Base-by-base conservation (phyloP, 805 yeast genomes). In the Jamesozyma lodderae region DNA sequence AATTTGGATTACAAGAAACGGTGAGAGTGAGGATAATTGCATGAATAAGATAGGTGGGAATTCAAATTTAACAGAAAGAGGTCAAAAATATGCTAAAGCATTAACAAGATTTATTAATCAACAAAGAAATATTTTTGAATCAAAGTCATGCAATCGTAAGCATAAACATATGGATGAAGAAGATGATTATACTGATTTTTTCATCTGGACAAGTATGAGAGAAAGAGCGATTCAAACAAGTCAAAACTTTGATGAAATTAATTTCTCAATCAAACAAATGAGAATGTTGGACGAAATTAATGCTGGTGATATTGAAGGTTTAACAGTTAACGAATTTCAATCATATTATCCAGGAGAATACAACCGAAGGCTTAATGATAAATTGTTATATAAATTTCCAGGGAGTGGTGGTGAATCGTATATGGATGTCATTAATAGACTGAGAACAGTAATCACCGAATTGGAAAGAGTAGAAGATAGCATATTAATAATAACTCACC, bases 321-420 rank as follows among this genome's bases (percentile, higher is more conserved):
- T 88, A 79, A 87, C 97, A 0, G 88, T 90, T 54, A 79, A 77
- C 37, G 92, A 90, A 48, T 87, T 90, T 45, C 82, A 80, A 55
- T 63, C 61, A 11, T 63, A 66, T 43, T 75, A 70, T 51, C 95
- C 96, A 0, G 72, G 72, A 25, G 96, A 90, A 58, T 90, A 80
- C 55, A 74, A 72, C 29, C 72, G 86, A 15, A 72, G 97, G 42
- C 62, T 85, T 48, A 67, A 69, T 29, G 81, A 86, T 60, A 90
- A 90, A 60, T 69, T 90, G 49, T 67, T 79, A 13, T 90, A 90
- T 60, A 68, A 97, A 43, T 90, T 88, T 55, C 98, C 97, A 1
- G 98, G 98, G 4, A 82, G 86, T 35, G 96, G 96, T 8, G 98
- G 98, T 13, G 98, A 90, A 60, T 83, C 95, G 0, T 90, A 90